These are phyloP conservation scores for Ceratocystis destructans DNA, from an alignment of 2,329 filamentous ascomycete genomes.

Conservation along the genomic window DNA sequence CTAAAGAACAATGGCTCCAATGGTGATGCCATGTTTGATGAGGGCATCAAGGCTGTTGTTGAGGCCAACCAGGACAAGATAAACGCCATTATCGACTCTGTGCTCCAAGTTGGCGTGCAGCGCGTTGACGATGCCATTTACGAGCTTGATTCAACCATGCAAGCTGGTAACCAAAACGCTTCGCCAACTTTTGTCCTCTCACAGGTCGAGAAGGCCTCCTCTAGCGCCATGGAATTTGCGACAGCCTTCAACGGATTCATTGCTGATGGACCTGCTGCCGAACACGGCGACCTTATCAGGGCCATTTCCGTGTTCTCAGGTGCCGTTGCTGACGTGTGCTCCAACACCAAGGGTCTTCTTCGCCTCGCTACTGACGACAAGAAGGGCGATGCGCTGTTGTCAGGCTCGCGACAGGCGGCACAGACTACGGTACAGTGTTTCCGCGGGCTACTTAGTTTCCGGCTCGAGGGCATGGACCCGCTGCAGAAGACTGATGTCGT, in stretches of 20 bases:
- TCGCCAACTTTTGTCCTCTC: constrained; percentile 89
- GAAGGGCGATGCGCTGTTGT: constrained; percentile 75
- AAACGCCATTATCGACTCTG: constrained; percentile 94
- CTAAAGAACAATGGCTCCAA: constrained; percentile 51
- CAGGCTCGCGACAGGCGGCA: constrained; percentile 70
- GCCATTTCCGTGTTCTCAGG: constrained; percentile 82
- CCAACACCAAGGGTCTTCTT: constrained; percentile 89
- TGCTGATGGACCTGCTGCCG: constrained; percentile 83
- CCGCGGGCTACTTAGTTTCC: constrained; percentile 83
- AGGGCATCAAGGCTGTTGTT: constrained; percentile 80
- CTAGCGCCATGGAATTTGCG: constrained; percentile 90
- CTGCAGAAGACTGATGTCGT: constrained; percentile 93
- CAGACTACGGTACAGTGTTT: constrained; percentile 87
- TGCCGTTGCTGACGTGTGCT: constrained; percentile 82
- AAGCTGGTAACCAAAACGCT: constrained; percentile 95
- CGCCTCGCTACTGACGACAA: constrained; percentile 91
- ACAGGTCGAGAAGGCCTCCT: constrained; percentile 91
- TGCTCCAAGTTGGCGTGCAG: constrained; percentile 81
- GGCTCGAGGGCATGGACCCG: constrained; percentile 77
- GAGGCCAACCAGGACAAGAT: constrained; percentile 81
- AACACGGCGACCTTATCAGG: constrained; percentile 82
- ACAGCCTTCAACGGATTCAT: constrained; percentile 98
- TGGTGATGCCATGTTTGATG: constrained; percentile 68
- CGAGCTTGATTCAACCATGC: constrained; percentile 94
- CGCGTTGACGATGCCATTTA: constrained; percentile 94